Evolutionary conservation across 2,329 filamentous ascomycete genomes (phyloP).

Genomic region (Periconia macrospinosa): DNA sequence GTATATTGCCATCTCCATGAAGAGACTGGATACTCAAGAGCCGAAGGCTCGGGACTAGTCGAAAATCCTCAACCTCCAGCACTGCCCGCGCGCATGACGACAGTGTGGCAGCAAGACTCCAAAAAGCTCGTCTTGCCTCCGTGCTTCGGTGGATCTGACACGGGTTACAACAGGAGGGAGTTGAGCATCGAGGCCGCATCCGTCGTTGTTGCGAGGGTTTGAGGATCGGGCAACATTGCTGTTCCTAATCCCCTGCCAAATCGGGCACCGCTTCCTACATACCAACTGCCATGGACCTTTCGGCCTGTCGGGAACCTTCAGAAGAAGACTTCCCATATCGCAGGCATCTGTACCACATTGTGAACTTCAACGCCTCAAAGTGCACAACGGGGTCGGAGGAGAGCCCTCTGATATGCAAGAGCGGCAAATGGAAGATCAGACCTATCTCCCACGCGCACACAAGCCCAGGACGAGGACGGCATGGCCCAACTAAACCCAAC

Average conservation of each 20-base stretch:
- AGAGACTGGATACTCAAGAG: background rate
- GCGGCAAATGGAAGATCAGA: background rate
- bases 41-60: background rate
- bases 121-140: background rate
- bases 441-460: background rate
- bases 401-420: background rate
- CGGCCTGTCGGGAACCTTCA: background rate
- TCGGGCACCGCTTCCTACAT: background rate
- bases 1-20: background rate
- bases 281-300: background rate
- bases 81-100: background rate
- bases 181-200: background rate
- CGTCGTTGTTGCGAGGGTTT: background rate
- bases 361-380: background rate
- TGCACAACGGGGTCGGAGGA: background rate
- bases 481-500: background rate
- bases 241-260: background rate
- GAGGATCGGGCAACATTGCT: background rate
- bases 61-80: background rate
- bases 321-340: background rate
- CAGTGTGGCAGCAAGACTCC: background rate
- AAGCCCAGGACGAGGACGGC: background rate
- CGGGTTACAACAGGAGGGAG: background rate
- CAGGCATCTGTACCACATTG: background rate
- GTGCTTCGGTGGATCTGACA: background rate